Conservation (phyloP, 257 asterid species). For the Solanum stenotomum region DNA sequence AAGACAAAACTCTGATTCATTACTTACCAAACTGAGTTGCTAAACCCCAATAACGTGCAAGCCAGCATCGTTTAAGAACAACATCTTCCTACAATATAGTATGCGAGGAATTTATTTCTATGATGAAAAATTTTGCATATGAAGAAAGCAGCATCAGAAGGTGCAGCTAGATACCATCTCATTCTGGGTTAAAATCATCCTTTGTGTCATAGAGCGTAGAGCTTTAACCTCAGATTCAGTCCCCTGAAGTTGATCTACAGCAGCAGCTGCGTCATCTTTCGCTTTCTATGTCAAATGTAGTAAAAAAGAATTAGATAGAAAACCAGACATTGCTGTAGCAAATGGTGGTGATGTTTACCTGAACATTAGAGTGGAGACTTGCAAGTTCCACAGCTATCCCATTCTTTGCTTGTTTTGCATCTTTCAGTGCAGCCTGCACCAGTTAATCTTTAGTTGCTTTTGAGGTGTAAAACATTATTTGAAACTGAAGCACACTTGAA, state of each 20-base stretch:
- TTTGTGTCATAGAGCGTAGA: constrained; percentile 85
- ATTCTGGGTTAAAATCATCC: constrained; percentile 83
- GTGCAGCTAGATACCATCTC: constrained; percentile 62
- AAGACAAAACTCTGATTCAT: background rate
- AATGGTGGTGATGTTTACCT: constrained; percentile 34
- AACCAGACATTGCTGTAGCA: constrained; percentile 7
- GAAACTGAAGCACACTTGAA: background rate
- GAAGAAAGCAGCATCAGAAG: background rate
- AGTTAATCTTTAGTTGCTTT: constrained; percentile 1
- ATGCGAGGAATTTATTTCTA: background rate
- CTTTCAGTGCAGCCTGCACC: constrained; percentile 86
- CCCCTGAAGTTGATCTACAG: constrained; percentile 51
- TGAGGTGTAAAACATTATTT: background rate
- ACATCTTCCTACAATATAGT: constrained; percentile 78
- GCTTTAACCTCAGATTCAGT: constrained; percentile 75
- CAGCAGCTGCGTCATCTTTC: constrained; percentile 52
- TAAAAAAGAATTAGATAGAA: constrained; percentile 11
- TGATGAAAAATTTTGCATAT: background rate
- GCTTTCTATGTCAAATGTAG: constrained; percentile 43
- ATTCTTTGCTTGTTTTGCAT: constrained; percentile 66
- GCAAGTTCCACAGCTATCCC: constrained; percentile 55
- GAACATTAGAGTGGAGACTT: constrained; percentile 53
- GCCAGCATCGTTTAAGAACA: constrained; percentile 98
- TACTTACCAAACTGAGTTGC: constrained; percentile 75
- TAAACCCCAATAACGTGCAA: constrained; percentile 97